Evolutionary conservation across 1,139 yeast genomes (phyloP).

Genomic region (Scheffersomyces lignicola): DNA sequence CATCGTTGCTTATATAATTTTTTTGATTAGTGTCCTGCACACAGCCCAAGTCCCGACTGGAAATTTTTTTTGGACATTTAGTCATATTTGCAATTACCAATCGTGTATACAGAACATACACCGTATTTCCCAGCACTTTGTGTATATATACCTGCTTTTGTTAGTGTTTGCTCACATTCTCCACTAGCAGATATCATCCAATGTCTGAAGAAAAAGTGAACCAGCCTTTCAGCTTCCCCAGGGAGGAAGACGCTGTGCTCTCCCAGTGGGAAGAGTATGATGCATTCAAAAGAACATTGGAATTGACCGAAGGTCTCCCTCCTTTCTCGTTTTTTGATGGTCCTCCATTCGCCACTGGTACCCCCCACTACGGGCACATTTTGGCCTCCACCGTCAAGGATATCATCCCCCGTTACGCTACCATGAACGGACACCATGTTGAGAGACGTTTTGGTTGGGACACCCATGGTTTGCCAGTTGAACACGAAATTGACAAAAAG

Average conservation of each 20-base stretch:
- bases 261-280: constrained; percentile 84
- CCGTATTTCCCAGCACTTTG: too few species aligned
- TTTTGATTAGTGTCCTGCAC: too few species aligned
- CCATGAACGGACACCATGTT: constrained; percentile 95
- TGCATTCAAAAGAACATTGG: constrained; percentile 86
- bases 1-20: too few species aligned
- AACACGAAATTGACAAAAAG: constrained; percentile 97
- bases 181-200: too few species aligned
- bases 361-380: constrained; percentile 98
- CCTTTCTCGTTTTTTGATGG: constrained; percentile 96
- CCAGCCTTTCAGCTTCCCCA: constrained; percentile 65
- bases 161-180: too few species aligned
- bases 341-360: constrained; percentile 99
- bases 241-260: constrained; percentile 81
- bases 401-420: constrained; percentile 95
- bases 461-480: constrained; percentile 98
- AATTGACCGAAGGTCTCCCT: constrained; percentile 81
- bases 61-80: too few species aligned
- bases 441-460: constrained; percentile 99
- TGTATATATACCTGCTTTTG: too few species aligned
- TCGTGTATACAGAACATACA: too few species aligned
- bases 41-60: too few species aligned
- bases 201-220: neutral
- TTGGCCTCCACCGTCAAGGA: constrained; percentile 96
- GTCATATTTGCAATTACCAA: too few species aligned